Evolutionary conservation across 2,329 filamentous ascomycete species (phyloP), one percentile per base, ranked within the genome.

Genomic region (Pseudocercospora eumusae): DNA sequence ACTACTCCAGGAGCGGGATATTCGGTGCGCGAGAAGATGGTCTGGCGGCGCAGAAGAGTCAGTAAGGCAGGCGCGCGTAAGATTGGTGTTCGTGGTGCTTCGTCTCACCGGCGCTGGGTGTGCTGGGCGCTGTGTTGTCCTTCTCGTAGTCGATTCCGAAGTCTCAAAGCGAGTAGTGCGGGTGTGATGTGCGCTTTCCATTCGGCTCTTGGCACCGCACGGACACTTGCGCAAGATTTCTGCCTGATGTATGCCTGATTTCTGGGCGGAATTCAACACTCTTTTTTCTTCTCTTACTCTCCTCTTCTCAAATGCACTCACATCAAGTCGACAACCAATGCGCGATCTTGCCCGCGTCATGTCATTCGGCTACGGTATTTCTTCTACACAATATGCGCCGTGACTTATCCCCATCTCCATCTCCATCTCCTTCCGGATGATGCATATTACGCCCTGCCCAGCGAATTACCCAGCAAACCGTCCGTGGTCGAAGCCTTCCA

Each of bases 21-120:
- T 40, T 54, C 52, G 52, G 52, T 36, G 52, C 52, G 52, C 52
- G 52, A 54, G 52, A 54, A 54, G 52, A 20, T 54, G 15, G 28
- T 52, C 52, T 54, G 52, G 27, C 33, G 8, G 28, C 47, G 56
- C 27, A 31, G 25, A 25, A 49, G 20, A 3, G 56, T 45, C 45
- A 50, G 56, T 60, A 45, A 33, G 54, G 47, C 15, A 33, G 50
- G 55, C 52, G 52, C 52, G 9, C 33, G 31, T 36, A 11, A 13
- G 11, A n/a, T 33, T 23, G 3, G 27, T 54, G 8, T 3, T 52
- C 25, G 47, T 23, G 20, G 21, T 21, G 31, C 28, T 33, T 33
- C 27, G 52, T 18, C 52, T 54, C 52, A 54, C 52, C 52, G 52
- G 52, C 52, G 52, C 52, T 54, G 52, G 52, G 52, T 54, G 52